These are phyloP conservation scores for Phytophthora tentaculata DNA, from an alignment of 352 stramenopile species.

Conservation along the genomic window DNA sequence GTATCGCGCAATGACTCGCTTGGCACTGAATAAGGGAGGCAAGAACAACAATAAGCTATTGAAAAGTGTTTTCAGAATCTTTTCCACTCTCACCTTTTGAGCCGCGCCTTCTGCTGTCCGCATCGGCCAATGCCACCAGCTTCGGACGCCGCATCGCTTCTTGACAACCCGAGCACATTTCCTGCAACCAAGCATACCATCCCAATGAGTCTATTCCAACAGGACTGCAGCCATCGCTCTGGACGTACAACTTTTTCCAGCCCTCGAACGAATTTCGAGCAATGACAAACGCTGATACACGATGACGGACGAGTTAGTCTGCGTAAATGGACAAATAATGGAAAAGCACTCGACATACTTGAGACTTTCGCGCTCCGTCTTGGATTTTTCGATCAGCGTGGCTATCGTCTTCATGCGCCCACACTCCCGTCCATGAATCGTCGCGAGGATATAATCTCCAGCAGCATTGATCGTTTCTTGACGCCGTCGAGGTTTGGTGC, in stretches of 20 bases:
- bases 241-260: slow-evolving; percentile 54
- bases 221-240: background rate
- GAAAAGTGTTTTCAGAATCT: background rate
- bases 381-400: slow-evolving; percentile 60
- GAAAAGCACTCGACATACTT: slow-evolving; percentile 41
- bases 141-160: slow-evolving; percentile 62
- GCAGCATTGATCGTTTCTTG: slow-evolving; percentile 34
- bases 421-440: slow-evolving; percentile 49
- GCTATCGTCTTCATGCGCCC: slow-evolving; percentile 60
- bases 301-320: background rate
- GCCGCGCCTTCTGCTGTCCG: slow-evolving; percentile 28
- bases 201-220: slow-evolving; percentile 4
- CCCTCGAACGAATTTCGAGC: slow-evolving; percentile 52
- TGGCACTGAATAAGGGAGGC: slow-evolving; percentile 1
- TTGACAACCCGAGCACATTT: slow-evolving; percentile 63
- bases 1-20: slow-evolving; percentile 26
- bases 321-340: background rate
- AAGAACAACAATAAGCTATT: slow-evolving; percentile 5
- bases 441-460: slow-evolving; percentile 50
- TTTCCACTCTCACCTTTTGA: slow-evolving; percentile 20
- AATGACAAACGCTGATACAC: slow-evolving; percentile 54
- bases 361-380: slow-evolving; percentile 53
- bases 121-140: slow-evolving; percentile 43
- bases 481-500: slow-evolving; percentile 11
- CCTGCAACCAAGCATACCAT: slow-evolving; percentile 30